These are phyloP conservation scores for Chaetomium fimeti DNA, from an alignment of 495 filamentous ascomycete genomes.

Conservation along the genomic window DNA sequence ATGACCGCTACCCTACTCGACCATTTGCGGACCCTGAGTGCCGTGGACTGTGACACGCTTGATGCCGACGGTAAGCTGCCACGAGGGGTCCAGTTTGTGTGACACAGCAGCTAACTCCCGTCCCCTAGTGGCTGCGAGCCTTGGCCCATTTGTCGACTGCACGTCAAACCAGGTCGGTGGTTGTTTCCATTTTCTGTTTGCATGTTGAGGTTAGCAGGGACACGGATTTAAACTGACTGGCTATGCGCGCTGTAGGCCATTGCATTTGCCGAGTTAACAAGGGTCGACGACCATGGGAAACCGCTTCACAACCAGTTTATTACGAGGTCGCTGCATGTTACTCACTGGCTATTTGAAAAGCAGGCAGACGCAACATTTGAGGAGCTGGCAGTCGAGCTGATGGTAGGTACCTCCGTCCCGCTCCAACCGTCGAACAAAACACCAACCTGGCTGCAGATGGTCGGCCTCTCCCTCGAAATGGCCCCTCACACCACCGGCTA, in stretches of 20 bases:
- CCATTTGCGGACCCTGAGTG: slow-evolving; percentile 46
- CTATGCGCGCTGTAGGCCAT: slow-evolving; percentile 50
- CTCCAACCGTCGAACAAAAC: not conserved
- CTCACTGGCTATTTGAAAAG: slow-evolving; percentile 37
- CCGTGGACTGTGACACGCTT: slow-evolving; percentile 62
- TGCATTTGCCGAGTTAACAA: slow-evolving; percentile 55
- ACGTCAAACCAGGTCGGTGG: slow-evolving; percentile 64
- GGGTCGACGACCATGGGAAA: slow-evolving; percentile 38
- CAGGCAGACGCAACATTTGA: slow-evolving; percentile 44
- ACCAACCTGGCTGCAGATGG: slow-evolving; percentile 26
- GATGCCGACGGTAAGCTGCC: slow-evolving; percentile 48
- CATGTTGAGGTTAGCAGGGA: not conserved
- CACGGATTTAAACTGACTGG: not conserved
- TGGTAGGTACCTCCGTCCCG: slow-evolving; percentile 37
- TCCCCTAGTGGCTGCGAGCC: slow-evolving; percentile 50
- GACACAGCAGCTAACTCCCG: slow-evolving; percentile 4
- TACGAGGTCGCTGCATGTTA: slow-evolving; percentile 45
- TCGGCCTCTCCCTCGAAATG: slow-evolving; percentile 49
- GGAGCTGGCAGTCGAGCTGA: slow-evolving; percentile 61
- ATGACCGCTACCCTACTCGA: slow-evolving; percentile 35
- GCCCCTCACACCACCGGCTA: slow-evolving; percentile 52
- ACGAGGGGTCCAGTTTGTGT: no score
- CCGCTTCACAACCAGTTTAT: slow-evolving; percentile 47
- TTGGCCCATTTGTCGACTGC: slow-evolving; percentile 62
- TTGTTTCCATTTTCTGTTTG: no score